A percentile compares a stretch with the other conserved stretches of the same genome.
Evolutionary conservation across 164 flowering plant species (phyloP).

Genomic region (Taxillus chinensis): DNA sequence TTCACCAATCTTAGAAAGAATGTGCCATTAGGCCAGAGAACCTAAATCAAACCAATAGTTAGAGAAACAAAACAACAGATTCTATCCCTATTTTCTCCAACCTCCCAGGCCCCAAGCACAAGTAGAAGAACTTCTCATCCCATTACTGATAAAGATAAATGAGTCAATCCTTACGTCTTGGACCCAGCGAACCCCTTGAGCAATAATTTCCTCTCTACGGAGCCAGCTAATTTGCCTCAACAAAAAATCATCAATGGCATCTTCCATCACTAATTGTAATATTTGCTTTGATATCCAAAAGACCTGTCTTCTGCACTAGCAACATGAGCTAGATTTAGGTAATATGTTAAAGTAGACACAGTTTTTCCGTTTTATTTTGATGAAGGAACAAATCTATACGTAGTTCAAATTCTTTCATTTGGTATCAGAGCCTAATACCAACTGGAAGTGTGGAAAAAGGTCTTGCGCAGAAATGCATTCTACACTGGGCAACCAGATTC

Average conservation of each 20-base stretch:
- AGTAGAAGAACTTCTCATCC: neutral
- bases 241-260: conserved; percentile 96
- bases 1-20: conserved; percentile 48
- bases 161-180: conserved; percentile 66
- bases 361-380: too few relatives aligned
- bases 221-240: conserved; percentile 85
- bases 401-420: too few relatives aligned
- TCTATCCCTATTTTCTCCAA: too few relatives aligned
- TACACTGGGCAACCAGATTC: too few relatives aligned
- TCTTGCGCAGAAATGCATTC: too few relatives aligned
- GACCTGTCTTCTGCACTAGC: conserved; percentile 75
- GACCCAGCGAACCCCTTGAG: conserved; percentile 77
- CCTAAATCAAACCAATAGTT: conserved; percentile 23
- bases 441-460: too few relatives aligned
- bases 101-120: too few relatives aligned
- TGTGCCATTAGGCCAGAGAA: conserved; percentile 84
- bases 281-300: conserved; percentile 98
- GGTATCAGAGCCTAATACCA: too few relatives aligned
- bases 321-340: neutral
- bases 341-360: too few relatives aligned
- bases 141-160: conserved; percentile 1
- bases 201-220: conserved; percentile 72
- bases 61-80: neutral
- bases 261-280: conserved; percentile 92
- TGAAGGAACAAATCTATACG: too few relatives aligned